Evolutionary conservation across 1,139 yeast species (phyloP), one percentile per base, ranked within the genome.

Genomic region (Hanseniaspora uvarum): DNA sequence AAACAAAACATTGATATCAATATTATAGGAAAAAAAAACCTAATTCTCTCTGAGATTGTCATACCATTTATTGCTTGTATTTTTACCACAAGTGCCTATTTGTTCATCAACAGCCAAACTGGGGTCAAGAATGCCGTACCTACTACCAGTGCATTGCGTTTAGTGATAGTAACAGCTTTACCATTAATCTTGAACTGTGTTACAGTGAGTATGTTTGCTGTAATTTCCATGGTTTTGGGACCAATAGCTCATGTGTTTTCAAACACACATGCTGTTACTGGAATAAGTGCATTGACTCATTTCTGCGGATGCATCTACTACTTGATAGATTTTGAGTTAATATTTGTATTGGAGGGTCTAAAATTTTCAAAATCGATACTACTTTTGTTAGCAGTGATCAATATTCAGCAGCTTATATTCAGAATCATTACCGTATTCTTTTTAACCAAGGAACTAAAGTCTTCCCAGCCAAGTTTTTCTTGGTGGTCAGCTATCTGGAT

Each of bases 401-500:
- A 74, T 50, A 60, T 81, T 16, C 92, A 85, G 57, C 70, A 78
- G 19, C 62, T 76, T 6, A n/a, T 83, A 1, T 73, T 78, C 56
- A 75, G 79, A 44, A 58, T 74, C 1, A 58, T 77, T 1, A 70
- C 77, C 3, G 67, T 78, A 2, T 50, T 78, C 4, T 60, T 77
- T 4, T 63, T 85, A 16, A 74, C 89, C 0, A 71, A 83, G 56
- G 95, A 86, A 62, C 69, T 77, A 57, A 73, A 72, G 44, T 77
- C 74, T 56, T 81, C 78, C 57, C 68, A 69, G 38, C 65, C 83
- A 1, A 84, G 83, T 61, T 63, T 74, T 28, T 81, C 89, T 0
- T 87, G 95, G 95, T 87, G 95, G 95, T 77, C 86, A 0, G 95
- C 95, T 0, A 74, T 72, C 51, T 86, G 95, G 95, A 63, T 74